A percentile compares a stretch with the other conserved stretches of the same genome.
Conservation (phyloP, 2,329 filamentous ascomycete species). For the Xylaria sp. region DNA sequence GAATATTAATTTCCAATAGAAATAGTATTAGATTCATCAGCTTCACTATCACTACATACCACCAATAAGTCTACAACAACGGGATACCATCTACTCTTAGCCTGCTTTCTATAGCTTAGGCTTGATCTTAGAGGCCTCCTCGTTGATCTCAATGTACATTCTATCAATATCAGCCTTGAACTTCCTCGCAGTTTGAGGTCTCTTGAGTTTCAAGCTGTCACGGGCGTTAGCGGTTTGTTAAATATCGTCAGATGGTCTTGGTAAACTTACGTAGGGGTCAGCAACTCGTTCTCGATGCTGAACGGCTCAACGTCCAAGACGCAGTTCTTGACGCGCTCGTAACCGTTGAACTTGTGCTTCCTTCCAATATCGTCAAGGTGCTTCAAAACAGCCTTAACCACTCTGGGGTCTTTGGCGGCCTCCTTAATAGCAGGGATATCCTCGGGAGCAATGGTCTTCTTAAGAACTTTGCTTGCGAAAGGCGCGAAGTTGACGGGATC, state of each 20-base stretch:
- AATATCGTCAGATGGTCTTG: too few species aligned
- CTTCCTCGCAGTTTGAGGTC: slow-evolving; percentile 64
- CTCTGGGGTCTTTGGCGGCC: slow-evolving; percentile 74
- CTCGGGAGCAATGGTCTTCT: slow-evolving; percentile 69
- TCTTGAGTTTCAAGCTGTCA: slow-evolving; percentile 68
- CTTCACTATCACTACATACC: slow-evolving; percentile 25
- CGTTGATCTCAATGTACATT: slow-evolving; percentile 67
- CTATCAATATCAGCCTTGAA: slow-evolving; percentile 64
- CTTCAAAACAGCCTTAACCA: slow-evolving; percentile 79
- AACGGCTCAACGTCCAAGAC: slow-evolving; percentile 88
- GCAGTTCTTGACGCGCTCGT: slow-evolving; percentile 82
- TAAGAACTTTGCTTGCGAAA: slow-evolving; percentile 82
- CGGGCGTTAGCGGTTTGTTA: too few species aligned
- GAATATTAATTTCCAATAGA: slow-evolving; percentile 21
- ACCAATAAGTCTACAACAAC: slow-evolving; percentile 12
- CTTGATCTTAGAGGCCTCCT: slow-evolving; percentile 52
- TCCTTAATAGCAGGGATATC: slow-evolving; percentile 75
- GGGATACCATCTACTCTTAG: slow-evolving; percentile 5
- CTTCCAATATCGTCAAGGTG: slow-evolving; percentile 82
- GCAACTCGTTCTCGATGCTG: slow-evolving; percentile 88
- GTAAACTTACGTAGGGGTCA: slow-evolving; percentile 82
- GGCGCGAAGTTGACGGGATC: slow-evolving; percentile 85
- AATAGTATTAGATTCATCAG: slow-evolving; percentile 18
- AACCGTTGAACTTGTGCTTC: slow-evolving; percentile 90
- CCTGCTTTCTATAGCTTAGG: slow-evolving; percentile 57